Percentiles rank a stretch among this genome's conserved stretches.
Evolutionary conservation across 768 basidiomycete species (phyloP).

Genomic region (Phaffia australis): DNA sequence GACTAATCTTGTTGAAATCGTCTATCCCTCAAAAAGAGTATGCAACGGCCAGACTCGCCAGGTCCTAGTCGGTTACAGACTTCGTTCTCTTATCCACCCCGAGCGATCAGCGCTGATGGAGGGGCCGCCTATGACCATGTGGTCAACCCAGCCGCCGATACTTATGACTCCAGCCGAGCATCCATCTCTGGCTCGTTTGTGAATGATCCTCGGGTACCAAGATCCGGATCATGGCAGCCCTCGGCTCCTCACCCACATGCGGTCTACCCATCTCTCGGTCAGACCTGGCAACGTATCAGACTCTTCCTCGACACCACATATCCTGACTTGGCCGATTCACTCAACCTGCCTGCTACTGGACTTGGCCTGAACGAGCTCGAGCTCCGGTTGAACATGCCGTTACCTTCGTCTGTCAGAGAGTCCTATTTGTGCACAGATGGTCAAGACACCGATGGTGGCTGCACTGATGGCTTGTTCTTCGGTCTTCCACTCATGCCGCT

Average conservation of each 20-base stretch:
- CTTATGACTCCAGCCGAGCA: too few relatives aligned
- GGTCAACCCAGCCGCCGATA: not conserved
- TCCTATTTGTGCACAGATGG: conserved; percentile 81
- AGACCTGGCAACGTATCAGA: conserved; percentile 74
- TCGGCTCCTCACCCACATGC: conserved; percentile 23
- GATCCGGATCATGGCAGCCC: not conserved
- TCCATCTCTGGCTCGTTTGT: not conserved
- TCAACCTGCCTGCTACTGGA: conserved; percentile 79
- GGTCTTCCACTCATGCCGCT: conserved; percentile 86
- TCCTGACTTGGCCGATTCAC: conserved; percentile 87
- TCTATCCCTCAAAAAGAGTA: not conserved
- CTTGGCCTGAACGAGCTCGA: conserved; percentile 71
- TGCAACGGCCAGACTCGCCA: conserved; percentile 10
- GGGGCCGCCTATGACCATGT: conserved; percentile 13
- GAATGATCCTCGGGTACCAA: not conserved
- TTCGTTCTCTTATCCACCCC: conserved; percentile 20
- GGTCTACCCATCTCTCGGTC: conserved; percentile 62
- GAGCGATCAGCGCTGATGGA: not conserved
- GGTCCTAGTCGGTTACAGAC: conserved; percentile 13
- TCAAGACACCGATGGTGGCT: conserved; percentile 54
- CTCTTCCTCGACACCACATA: conserved; percentile 74
- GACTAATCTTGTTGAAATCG: too few relatives aligned
- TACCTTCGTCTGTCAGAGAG: conserved; percentile 81
- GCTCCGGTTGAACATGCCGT: conserved; percentile 58
- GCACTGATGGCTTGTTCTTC: conserved; percentile 84